phyloP scores from a whole-genome alignment of 768 basidiomycete species.

The Leccinum incarnatum region DNA sequence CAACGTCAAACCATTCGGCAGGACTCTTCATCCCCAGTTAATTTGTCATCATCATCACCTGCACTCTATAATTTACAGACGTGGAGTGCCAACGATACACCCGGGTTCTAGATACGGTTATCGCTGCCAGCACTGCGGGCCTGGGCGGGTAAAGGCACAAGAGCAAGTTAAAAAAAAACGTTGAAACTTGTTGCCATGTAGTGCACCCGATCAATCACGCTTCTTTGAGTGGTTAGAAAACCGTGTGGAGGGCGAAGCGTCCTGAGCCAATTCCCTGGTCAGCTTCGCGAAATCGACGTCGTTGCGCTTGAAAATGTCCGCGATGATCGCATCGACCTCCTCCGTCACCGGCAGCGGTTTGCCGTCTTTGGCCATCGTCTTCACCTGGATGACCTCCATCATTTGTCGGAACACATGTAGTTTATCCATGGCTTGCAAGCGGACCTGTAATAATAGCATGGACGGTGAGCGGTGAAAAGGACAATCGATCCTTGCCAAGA shows the following conservation, averaged over 20 bases:
- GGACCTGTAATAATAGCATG: slow-evolving; percentile 16
- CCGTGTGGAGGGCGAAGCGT: slow-evolving; percentile 19
- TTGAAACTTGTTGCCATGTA: not conserved
- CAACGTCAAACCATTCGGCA: not conserved
- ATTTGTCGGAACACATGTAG: slow-evolving; percentile 29
- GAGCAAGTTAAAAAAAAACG: not conserved
- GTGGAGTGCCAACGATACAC: not conserved
- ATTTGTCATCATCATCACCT: not conserved
- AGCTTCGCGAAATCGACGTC: slow-evolving; percentile 31
- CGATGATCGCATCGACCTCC: slow-evolving; percentile 31
- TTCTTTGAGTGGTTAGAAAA: slow-evolving; percentile 29
- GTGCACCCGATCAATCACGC: slow-evolving; percentile 18
- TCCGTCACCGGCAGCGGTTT: slow-evolving; percentile 24
- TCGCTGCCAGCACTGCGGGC: not conserved
- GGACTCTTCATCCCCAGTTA: not conserved
- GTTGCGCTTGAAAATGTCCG: slow-evolving; percentile 32
- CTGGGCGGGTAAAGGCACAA: not conserved
- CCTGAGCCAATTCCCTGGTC: slow-evolving; percentile 22
- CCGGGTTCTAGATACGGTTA: not conserved
- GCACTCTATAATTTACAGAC: not conserved
- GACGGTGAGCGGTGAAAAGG: not conserved
- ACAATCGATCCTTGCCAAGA: not conserved
- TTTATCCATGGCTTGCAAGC: slow-evolving; percentile 30
- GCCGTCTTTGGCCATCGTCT: slow-evolving; percentile 28
- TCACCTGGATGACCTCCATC: slow-evolving; percentile 34